These are phyloP conservation scores for Drechslerella stenobrocha DNA, from an alignment of 2,329 filamentous ascomycete genomes.

Conservation along the genomic window DNA sequence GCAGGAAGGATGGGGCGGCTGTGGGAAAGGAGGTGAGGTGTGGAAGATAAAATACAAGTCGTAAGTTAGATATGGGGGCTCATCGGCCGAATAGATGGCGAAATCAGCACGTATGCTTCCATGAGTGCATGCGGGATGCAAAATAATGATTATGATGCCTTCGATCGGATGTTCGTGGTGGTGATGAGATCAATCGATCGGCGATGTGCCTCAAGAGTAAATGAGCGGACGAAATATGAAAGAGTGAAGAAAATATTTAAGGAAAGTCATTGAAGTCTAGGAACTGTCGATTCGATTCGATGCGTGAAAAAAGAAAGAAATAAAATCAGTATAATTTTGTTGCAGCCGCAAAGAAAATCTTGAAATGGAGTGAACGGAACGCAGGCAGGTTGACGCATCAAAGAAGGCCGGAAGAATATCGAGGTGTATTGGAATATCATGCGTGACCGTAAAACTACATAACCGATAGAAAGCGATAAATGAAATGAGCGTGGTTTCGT, in stretches of 20 bases:
- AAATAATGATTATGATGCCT: slow-evolving; percentile 24
- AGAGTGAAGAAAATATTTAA: slow-evolving; percentile 23
- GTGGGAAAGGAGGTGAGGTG: slow-evolving; percentile 31
- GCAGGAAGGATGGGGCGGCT: slow-evolving; percentile 28
- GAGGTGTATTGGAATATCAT: slow-evolving; percentile 37
- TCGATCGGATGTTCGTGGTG: slow-evolving; percentile 18
- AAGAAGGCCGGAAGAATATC: slow-evolving; percentile 32
- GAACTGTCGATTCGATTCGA: slow-evolving; percentile 37
- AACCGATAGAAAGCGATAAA: slow-evolving; percentile 43
- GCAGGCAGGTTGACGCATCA: slow-evolving; percentile 32
- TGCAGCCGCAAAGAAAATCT: slow-evolving; percentile 23
- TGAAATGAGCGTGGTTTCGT: slow-evolving; percentile 35
- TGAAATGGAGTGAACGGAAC: not conserved
- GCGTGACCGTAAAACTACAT: slow-evolving; percentile 46
- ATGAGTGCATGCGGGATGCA: slow-evolving; percentile 30
- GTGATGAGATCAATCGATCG: slow-evolving; percentile 19
- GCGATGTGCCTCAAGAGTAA: slow-evolving; percentile 37
- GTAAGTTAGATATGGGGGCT: slow-evolving; percentile 9
- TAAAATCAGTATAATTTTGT: slow-evolving; percentile 28
- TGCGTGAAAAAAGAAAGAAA: slow-evolving; percentile 41
- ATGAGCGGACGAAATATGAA: slow-evolving; percentile 1
- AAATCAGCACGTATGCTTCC: slow-evolving; percentile 32
- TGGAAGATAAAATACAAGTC: slow-evolving; percentile 10
- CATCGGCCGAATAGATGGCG: slow-evolving; percentile 31
- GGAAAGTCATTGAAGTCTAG: slow-evolving; percentile 47